Base-by-base conservation (phyloP, 2,329 filamentous ascomycete genomes). In the Colletotrichum zoysiae region DNA sequence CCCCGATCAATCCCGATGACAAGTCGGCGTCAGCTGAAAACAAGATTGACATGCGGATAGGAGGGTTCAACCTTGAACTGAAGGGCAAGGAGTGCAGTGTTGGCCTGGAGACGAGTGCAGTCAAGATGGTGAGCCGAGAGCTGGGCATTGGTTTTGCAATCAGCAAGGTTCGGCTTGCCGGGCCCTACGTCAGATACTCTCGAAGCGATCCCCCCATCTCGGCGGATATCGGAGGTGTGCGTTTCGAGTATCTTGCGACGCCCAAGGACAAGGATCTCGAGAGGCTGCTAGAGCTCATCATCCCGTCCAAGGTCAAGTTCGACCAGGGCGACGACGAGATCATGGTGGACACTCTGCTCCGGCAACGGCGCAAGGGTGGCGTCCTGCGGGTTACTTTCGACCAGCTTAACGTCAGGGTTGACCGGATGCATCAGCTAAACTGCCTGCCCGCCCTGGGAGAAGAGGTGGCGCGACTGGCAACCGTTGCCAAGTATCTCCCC, bases 401-500 rank as follows among this genome's bases (percentile, higher is more conserved):
- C 38, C 87, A 87, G 38, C 81, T 95, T 23, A 89, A 90, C 62
- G 83, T 91, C 30, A 84, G 87, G 5, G 82, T 96, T 20, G 85
- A 86, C 9, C 89, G 91, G 73, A 81, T 94, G 50, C 84, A 88
- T 14, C 89, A 92, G 74, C 83, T 97, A 20, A 85, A 88, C 12
- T 88, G 89, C 53, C 84, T 99, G 18, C 89, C 91, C 9, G 87
- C 87, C 14, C 86, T 99, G 11, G 91, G 89, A 0, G 91, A 93
- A 74, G 96, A 99, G 77, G 80, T 98, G 60, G 87, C 92, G 7
- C 94, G 93, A 75, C 85, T 99, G 6, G 93, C 95, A 0, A 95
- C 91, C 0, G 94, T 99, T 35, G 89, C 95, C 8, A 98, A 98
- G 79, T 98, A 98, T 79, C 86, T 99, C 2, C 95, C 96, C 0